Evolutionary conservation across 805 yeast genomes (phyloP).

Genomic region (Wickerhamiella azymoides): DNA sequence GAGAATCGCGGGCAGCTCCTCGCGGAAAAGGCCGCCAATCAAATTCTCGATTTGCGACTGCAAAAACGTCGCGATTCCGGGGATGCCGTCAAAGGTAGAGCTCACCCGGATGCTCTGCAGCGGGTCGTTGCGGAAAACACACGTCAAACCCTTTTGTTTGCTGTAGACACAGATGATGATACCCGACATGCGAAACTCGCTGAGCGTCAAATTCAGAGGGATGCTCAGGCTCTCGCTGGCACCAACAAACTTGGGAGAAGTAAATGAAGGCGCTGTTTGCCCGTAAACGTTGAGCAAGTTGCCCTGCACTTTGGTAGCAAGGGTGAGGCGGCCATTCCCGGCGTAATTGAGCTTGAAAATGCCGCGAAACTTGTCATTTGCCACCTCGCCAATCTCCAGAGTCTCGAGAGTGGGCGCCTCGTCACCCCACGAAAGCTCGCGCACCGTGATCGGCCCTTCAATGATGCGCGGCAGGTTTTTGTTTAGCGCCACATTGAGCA

Average conservation of each 20-base stretch:
- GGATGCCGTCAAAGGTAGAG: slow-evolving; percentile 76
- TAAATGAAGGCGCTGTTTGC: slow-evolving; percentile 35
- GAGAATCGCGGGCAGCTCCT: slow-evolving; percentile 66
- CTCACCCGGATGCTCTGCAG: slow-evolving; percentile 67
- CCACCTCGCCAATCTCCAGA: slow-evolving; percentile 71
- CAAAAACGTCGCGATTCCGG: slow-evolving; percentile 67
- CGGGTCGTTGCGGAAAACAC: slow-evolving; percentile 83
- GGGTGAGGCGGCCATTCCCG: slow-evolving; percentile 63
- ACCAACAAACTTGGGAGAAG: slow-evolving; percentile 51
- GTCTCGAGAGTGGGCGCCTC: slow-evolving; percentile 65
- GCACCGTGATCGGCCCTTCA: slow-evolving; percentile 53
- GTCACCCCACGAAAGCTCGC: slow-evolving; percentile 59
- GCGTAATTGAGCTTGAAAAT: slow-evolving; percentile 63
- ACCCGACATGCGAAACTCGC: slow-evolving; percentile 60
- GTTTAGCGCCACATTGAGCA: slow-evolving; percentile 58
- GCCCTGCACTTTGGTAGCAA: slow-evolving; percentile 72
- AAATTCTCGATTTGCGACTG: slow-evolving; percentile 75
- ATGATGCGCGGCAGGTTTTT: slow-evolving; percentile 47
- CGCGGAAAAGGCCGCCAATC: slow-evolving; percentile 66
- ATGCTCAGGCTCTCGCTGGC: slow-evolving; percentile 58
- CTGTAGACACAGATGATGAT: slow-evolving; percentile 76
- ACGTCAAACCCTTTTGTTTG: slow-evolving; percentile 67
- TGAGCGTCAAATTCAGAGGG: slow-evolving; percentile 62
- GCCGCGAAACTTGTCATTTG: slow-evolving; percentile 61
- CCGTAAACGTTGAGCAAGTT: slow-evolving; percentile 60